phyloP scores from a whole-genome alignment of 768 basidiomycete genomes.

The Udeniomyces megalosporus region DNA sequence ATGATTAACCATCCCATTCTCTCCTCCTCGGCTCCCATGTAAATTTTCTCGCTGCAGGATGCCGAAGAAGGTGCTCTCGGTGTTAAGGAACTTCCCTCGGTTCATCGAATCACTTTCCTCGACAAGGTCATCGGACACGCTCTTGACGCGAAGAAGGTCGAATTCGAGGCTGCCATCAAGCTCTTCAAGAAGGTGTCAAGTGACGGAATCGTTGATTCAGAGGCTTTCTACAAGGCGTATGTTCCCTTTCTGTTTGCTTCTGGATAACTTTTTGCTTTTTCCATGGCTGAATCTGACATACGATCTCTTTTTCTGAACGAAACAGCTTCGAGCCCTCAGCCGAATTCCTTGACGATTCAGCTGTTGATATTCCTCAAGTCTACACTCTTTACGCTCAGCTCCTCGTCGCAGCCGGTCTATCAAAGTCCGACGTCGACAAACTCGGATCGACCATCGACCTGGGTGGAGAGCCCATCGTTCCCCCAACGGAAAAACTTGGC shows the following conservation, averaged over 20 bases:
- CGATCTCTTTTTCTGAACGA: background rate
- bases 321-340: conserved; percentile 44
- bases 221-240: conserved; percentile 41
- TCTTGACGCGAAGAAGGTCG: conserved; percentile 59
- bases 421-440: conserved; percentile 22
- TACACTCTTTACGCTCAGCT: conserved; percentile 58
- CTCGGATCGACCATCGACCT: conserved; percentile 20
- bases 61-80: conserved; percentile 73
- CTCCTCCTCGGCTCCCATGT: no score
- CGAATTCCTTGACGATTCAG: conserved; percentile 71
- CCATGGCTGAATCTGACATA: background rate
- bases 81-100: conserved; percentile 53
- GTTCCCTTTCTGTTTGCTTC: background rate
- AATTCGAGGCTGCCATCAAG: conserved; percentile 58
- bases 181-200: conserved; percentile 50
- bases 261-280: background rate
- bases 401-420: conserved; percentile 31
- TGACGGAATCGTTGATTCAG: conserved; percentile 44
- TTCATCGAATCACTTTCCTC: conserved; percentile 49
- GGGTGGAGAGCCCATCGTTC: conserved; percentile 4
- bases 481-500: conserved; percentile 5
- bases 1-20: background rate
- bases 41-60: background rate
- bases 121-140: conserved; percentile 57
- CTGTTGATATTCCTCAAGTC: conserved; percentile 78